Evolutionary conservation across 176 grass and related monocot genomes (phyloP), one percentile per base, ranked within the genome.

Genomic region (bread wheat (Triticum aestivum)): DNA sequence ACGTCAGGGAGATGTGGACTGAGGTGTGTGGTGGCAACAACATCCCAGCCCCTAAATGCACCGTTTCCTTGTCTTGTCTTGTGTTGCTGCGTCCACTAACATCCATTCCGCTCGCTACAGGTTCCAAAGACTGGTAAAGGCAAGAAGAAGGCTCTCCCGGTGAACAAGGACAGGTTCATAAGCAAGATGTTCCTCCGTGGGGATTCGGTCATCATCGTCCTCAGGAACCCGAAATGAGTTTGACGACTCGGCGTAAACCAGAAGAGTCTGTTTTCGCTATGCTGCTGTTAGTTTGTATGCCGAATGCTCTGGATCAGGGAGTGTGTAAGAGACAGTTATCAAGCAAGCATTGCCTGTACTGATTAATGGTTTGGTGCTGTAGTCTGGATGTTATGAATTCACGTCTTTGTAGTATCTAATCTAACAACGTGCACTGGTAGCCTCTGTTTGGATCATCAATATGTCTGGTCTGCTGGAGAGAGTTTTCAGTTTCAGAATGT

Each of bases 101-200:
- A 56, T 39, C 1, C 34, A 8, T 33, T 70, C 5, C 15, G 66
- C 30, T 2, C 20, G 24, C 21, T 67, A 32, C 69, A 98, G 95
- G 77, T 92, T 68, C 89, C 93, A 23, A 98, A 93, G 78, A 95
- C 93, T 1, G 93, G 93, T 27, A 98, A 95, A 88, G 95, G 93
- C 68, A 98, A 98, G 93, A 98, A 98, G 88, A 98, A 98, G 85
- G 91, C 91, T 61, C 91, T 98, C 45, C 89, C 95, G 0, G 89
- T 98, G 37, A 98, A 93, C 87, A 98, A 98, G 79, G 93, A 95
- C 69, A 91, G 89, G 75, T 95, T 98, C 74, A 95, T 95, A 49
- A 95, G 91, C 61, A 98, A 98, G 88, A 98, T 98, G 93, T 98
- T 98, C 73, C 93, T 98, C 61, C 76, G 89, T 1, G 95, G 95